phyloP scores from a whole-genome alignment of 495 filamentous ascomycete genomes.

The Elasticomyces elasticus region DNA sequence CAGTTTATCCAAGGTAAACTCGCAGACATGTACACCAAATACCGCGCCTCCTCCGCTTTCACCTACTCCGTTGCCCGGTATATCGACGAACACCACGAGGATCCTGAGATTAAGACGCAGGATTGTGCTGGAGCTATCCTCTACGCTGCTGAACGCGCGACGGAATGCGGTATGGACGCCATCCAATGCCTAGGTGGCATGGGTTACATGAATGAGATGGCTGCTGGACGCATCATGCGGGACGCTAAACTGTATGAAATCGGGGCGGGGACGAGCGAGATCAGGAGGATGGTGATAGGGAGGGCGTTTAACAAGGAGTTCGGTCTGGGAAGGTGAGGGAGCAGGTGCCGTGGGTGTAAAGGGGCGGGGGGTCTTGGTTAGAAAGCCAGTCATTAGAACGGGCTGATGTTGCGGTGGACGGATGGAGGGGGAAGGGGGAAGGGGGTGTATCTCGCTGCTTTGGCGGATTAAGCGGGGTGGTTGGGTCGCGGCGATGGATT shows the following conservation, averaged over 20 bases:
- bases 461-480: no score
- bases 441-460: no score
- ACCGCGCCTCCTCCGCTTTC: constrained; percentile 58
- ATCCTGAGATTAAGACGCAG: constrained; percentile 55
- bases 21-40: constrained; percentile 94
- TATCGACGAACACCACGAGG: constrained; percentile 25
- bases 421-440: no score
- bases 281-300: constrained; percentile 89
- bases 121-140: constrained; percentile 93
- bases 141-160: constrained; percentile 88
- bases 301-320: constrained; percentile 89
- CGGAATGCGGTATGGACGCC: constrained; percentile 79
- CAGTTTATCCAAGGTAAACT: constrained; percentile 90
- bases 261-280: constrained; percentile 90
- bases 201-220: constrained; percentile 93
- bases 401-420: no score
- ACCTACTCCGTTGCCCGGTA: constrained; percentile 49
- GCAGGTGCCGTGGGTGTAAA: neutral
- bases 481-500: no score
- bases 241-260: constrained; percentile 95
- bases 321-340: constrained; percentile 22
- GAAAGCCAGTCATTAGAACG: no score
- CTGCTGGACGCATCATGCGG: constrained; percentile 71
- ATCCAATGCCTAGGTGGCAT: constrained; percentile 92
- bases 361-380: no score